These are phyloP conservation scores for Singerocomus inundabilis DNA, from an alignment of 1,284 basidiomycete species.

Conservation along the genomic window DNA sequence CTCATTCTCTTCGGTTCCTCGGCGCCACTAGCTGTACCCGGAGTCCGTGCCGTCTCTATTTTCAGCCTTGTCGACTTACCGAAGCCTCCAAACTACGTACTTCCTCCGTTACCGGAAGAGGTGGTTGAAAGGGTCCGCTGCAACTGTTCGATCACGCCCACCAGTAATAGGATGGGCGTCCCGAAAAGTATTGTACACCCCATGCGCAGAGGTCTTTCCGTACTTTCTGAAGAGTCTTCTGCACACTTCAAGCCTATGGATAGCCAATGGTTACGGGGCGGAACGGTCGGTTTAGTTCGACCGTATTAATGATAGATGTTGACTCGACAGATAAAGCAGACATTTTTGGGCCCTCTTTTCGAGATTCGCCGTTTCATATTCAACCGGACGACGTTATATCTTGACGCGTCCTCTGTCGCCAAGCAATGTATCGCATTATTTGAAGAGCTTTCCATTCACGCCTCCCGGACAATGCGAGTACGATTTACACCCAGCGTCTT, in stretches of 20 bases:
- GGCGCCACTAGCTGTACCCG: slow-evolving; percentile 10
- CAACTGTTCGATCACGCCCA: slow-evolving; percentile 32
- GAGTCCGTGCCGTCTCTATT: slow-evolving; percentile 22
- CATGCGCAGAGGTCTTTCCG: slow-evolving; percentile 25
- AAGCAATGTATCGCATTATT: slow-evolving; percentile 27
- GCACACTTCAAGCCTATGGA: slow-evolving; percentile 22
- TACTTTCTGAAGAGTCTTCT: slow-evolving; percentile 30
- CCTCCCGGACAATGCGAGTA: slow-evolving; percentile 26
- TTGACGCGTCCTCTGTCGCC: slow-evolving; percentile 27
- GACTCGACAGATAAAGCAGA: slow-evolving; percentile 12
- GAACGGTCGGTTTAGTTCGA: slow-evolving; percentile 19
- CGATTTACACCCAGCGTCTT: slow-evolving; percentile 32
- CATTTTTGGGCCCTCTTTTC: slow-evolving; percentile 31
- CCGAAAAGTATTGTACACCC: slow-evolving; percentile 34
- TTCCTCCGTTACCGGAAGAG: slow-evolving; percentile 16
- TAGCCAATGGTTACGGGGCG: slow-evolving; percentile 33
- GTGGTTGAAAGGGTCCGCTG: slow-evolving; percentile 17
- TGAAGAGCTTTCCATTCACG: slow-evolving; percentile 25
- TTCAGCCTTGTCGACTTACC: slow-evolving; percentile 12
- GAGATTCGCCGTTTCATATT: slow-evolving; percentile 35
- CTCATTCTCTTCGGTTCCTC: slow-evolving; percentile 23
- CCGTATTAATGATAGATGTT: neutral
- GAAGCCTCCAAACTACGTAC: slow-evolving; percentile 9
- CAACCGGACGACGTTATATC: slow-evolving; percentile 30
- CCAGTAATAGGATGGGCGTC: slow-evolving; percentile 30